Evolutionary conservation across 2,329 filamentous ascomycete species (phyloP).

Genomic region (Magnaporthiopsis incrustans): DNA sequence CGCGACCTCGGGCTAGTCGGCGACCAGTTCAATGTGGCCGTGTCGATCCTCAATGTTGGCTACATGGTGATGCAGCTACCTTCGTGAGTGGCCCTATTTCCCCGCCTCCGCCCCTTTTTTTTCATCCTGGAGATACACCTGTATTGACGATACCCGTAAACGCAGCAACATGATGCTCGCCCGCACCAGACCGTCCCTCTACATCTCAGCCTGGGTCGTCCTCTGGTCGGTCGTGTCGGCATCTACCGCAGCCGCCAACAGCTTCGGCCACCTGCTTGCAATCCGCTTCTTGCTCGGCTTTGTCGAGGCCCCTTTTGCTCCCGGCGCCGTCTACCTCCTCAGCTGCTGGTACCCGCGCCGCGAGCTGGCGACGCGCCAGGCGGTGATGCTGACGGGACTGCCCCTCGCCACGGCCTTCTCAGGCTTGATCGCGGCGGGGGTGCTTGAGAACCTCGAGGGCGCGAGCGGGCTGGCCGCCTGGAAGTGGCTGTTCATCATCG

Average conservation of each 20-base stretch:
- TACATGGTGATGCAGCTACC: slow-evolving; percentile 10
- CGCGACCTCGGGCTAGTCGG: slow-evolving; percentile 8
- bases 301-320: slow-evolving; percentile 26
- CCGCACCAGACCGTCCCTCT: slow-evolving; percentile 16
- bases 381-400: slow-evolving; percentile 26
- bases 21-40: slow-evolving; percentile 9
- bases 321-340: slow-evolving; percentile 32
- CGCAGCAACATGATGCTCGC: slow-evolving; percentile 22
- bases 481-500: slow-evolving; percentile 44
- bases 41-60: slow-evolving; percentile 9
- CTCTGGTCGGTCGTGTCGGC: slow-evolving; percentile 24
- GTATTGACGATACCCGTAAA: no score
- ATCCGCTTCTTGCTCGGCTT: slow-evolving; percentile 28
- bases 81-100: not conserved
- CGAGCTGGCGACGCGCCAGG: slow-evolving; percentile 28
- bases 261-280: slow-evolving; percentile 24
- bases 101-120: not conserved
- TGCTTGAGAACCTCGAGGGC: slow-evolving; percentile 37
- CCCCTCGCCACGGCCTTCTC: slow-evolving; percentile 37
- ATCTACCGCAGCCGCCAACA: slow-evolving; percentile 26
- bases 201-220: slow-evolving; percentile 20
- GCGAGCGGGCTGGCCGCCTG: slow-evolving; percentile 39
- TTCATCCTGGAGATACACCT: not conserved
- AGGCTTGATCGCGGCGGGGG: slow-evolving; percentile 36
- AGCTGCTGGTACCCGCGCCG: slow-evolving; percentile 31